Evolutionary conservation across 331 rosid species (phyloP), one percentile per base, ranked within the genome.

Genomic region (Erythrophleum ivorense): DNA sequence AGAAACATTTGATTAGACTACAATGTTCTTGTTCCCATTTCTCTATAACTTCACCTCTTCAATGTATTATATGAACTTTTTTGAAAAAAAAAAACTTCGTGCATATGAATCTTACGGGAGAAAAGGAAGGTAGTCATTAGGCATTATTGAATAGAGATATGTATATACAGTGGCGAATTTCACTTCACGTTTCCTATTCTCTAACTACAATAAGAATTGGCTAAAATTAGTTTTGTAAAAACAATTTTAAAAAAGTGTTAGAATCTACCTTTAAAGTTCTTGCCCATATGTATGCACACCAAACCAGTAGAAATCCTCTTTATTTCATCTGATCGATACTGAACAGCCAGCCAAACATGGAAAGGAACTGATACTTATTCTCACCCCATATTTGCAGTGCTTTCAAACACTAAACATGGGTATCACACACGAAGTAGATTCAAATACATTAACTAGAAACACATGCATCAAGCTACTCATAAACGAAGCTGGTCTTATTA

Each of bases 311-410:
- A 68, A 46, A 24, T 78, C 77, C 73, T 70, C 76, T 84, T 91
- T 88, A 89, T 89, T 89, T 53, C 85, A 79, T 82, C 70, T 60
- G 73, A 79, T 77, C 57, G 45, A 71, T 81, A 80, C 77, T 71
- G 68, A 82, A 80, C 77, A 48, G 73, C 78, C 67, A 84, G 77
- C 76, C 62, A 82, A 54, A 72, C 55, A 21, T 67, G 59, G 53
- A 88, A 80, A 78, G 50, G 66, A 18, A 71, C 19, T 40, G 19
- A 46, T 19, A 59, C 85, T 83, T 86, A 84, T 87, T 91, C 58
- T 78, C 62, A 55, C 68, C 84, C 83, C 75, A 49, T 62, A 63
- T 45, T 33, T 70, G 16, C 41, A 72, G 69, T 82, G 83, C 55
- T 57, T 76, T 74, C 46, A 50, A 5, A 3, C 84, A 73, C 62